phyloP scores from a whole-genome alignment of 169 alveolate species.

The Plasmodium relictum region DNA sequence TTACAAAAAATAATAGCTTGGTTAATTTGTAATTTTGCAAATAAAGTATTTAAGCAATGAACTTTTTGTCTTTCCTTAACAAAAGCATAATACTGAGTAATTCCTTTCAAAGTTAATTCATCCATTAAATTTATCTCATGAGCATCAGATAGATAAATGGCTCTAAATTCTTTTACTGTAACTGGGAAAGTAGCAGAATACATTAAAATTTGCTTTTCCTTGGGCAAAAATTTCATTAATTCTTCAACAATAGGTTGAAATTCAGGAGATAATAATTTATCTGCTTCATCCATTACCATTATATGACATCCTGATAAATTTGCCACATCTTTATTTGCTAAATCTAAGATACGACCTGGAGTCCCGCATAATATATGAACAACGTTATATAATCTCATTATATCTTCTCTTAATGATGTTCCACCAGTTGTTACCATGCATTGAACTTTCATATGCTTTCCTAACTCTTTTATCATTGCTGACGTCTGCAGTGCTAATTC shows the following conservation, averaged over 20 bases:
- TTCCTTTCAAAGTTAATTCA: constrained; percentile 98
- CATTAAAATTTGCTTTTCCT: constrained; percentile 94
- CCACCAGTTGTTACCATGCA: constrained; percentile 99
- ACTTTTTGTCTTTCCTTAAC: constrained; percentile 98
- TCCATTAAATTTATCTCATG: constrained; percentile 98
- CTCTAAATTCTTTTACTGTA: constrained; percentile 96
- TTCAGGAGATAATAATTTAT: constrained; percentile 97
- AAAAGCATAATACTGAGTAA: constrained; percentile 98
- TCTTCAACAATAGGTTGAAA: constrained; percentile 97
- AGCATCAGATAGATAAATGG: constrained; percentile 96
- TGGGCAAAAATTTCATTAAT: constrained; percentile 94
- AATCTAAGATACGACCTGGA: constrained; percentile 98
- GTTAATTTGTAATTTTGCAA: constrained; percentile 95
- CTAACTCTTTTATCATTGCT: constrained; percentile 96
- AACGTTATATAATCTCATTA: constrained; percentile 94
- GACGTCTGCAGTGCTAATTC: constrained; percentile 97
- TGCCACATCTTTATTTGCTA: constrained; percentile 96
- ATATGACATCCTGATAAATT: constrained; percentile 92
- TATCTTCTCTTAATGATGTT: constrained; percentile 97
- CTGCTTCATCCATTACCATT: constrained; percentile 99
- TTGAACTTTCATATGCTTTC: constrained; percentile 97
- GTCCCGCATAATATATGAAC: constrained; percentile 99
- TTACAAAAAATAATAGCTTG: constrained; percentile 99
- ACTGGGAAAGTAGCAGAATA: constrained; percentile 99
- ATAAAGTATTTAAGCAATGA: constrained; percentile 98